Base-by-base conservation (phyloP, 2,329 filamentous ascomycete species). In the Blastomyces silverae region DNA sequence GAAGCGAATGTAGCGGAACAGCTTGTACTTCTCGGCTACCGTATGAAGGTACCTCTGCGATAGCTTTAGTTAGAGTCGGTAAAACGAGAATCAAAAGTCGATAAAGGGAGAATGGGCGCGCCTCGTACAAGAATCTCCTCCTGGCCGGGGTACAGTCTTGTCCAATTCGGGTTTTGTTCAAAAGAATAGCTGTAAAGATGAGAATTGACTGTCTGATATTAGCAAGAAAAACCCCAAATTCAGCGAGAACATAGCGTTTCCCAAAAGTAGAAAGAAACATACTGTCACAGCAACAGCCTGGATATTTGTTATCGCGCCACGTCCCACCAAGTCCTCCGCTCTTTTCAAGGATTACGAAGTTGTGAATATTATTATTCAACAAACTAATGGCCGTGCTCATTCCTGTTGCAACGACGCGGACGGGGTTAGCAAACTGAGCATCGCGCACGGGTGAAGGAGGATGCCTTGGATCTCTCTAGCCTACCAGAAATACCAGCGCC, bases 181-280 rank as follows among this genome's bases (percentile, higher is more conserved):
- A 87, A 87, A 6, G 83, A 85, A 72, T 82, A 86, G 55, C 80
- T 83, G 74, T 87, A 87, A 2, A 87, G 74, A 59, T 80, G 75
- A 44, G 79, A 82, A 78, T 79, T 82, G 11, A 85, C 82, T 77
- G 65, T 71, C 60, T 68, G 72, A 65, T 70, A 74, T 66, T 69
- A 72, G 37, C 65, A 67, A n/a, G 7, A 46, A 31, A 50, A 6
- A n/a, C 17, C 37, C 22, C 20, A 42, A 57, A 44, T 15, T 17
- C 22, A 53, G 42, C 22, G 11, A 57, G 37, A 37, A 31, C 50
- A 17, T 63, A n/a, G 3, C 13, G 1, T 0, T 17, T 6, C 39
- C 4, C 8, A 3, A 39, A 57, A 28, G 39, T 44, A 11, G 42
- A 52, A 52, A 11, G 42, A 52, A 52, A 64, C 69, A 48, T 70